Evolutionary conservation across 2,329 filamentous ascomycete genomes (phyloP).

Genomic region (Aspergillus phoenicis): DNA sequence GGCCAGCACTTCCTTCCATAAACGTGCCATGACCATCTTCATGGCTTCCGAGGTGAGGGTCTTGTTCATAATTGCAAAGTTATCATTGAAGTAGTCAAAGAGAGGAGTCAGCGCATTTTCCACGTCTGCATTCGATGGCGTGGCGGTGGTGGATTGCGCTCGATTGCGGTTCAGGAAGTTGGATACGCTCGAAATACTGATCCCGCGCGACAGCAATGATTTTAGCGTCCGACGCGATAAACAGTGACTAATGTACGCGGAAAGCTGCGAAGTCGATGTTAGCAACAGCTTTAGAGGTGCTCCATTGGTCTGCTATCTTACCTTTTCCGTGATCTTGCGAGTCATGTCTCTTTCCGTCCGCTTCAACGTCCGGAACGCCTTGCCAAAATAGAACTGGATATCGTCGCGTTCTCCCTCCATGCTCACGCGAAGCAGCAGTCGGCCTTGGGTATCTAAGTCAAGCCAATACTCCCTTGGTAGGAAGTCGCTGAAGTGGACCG

Average conservation of each 20-base stretch:
- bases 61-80: slow-evolving; percentile 98
- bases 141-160: slow-evolving; percentile 52
- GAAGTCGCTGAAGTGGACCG: slow-evolving; percentile 95
- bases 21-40: slow-evolving; percentile 94
- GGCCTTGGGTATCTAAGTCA: slow-evolving; percentile 91
- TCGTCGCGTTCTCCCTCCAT: slow-evolving; percentile 99
- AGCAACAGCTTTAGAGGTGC: background rate
- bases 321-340: slow-evolving; percentile 96
- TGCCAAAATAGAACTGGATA: slow-evolving; percentile 98
- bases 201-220: slow-evolving; percentile 71
- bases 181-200: slow-evolving; percentile 72
- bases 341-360: slow-evolving; percentile 98
- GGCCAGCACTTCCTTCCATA: slow-evolving; percentile 96
- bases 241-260: slow-evolving; percentile 86
- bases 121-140: slow-evolving; percentile 71
- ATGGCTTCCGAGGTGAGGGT: slow-evolving; percentile 94
- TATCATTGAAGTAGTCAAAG: slow-evolving; percentile 95
- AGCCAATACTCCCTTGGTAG: slow-evolving; percentile 96
- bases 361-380: slow-evolving; percentile 92
- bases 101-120: slow-evolving; percentile 80
- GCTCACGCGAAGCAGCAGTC: slow-evolving; percentile 84
- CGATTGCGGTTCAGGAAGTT: slow-evolving; percentile 63
- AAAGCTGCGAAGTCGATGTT: slow-evolving; percentile 61
- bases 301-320: slow-evolving; percentile 42
- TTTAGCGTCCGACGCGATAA: slow-evolving; percentile 81